These are phyloP conservation scores for Penicillium verrucosum DNA, from an alignment of 2,329 filamentous ascomycete genomes.

Conservation along the genomic window DNA sequence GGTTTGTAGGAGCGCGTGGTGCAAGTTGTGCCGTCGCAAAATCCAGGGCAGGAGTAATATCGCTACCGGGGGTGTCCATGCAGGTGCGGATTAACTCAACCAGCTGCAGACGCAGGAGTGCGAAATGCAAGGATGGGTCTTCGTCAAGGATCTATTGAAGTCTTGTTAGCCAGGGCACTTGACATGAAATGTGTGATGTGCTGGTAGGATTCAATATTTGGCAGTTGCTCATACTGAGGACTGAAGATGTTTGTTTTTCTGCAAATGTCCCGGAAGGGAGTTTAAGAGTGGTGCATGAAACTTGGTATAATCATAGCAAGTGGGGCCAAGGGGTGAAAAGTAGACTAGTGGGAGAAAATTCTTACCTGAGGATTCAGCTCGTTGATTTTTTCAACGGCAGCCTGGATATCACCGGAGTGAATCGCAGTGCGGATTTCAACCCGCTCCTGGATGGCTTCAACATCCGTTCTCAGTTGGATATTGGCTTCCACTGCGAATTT, in stretches of 20 bases:
- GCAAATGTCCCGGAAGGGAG: constrained; percentile 74
- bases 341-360: constrained; percentile 14
- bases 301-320: constrained; percentile 86
- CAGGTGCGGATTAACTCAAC: constrained; percentile 86
- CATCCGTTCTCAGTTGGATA: constrained; percentile 68
- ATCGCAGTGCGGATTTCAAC: constrained; percentile 83
- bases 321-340: constrained; percentile 8
- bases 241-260: constrained; percentile 78
- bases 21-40: constrained; percentile 88
- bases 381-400: constrained; percentile 82
- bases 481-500: constrained; percentile 95
- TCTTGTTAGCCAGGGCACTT: constrained; percentile 24
- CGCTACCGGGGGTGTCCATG: constrained; percentile 61
- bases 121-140: constrained; percentile 81
- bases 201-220: constrained; percentile 13
- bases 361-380: constrained; percentile 88
- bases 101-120: constrained; percentile 82
- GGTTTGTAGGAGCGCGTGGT: constrained; percentile 77
- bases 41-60: constrained; percentile 74
- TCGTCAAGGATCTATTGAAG: constrained; percentile 73
- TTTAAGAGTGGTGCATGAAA: constrained; percentile 99
- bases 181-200: constrained; percentile 11
- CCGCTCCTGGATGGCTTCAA: constrained; percentile 69
- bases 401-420: constrained; percentile 77
- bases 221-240: constrained; percentile 75